phyloP scores from a whole-genome alignment of 805 yeast species.

The Ogataea degrootiae region DNA sequence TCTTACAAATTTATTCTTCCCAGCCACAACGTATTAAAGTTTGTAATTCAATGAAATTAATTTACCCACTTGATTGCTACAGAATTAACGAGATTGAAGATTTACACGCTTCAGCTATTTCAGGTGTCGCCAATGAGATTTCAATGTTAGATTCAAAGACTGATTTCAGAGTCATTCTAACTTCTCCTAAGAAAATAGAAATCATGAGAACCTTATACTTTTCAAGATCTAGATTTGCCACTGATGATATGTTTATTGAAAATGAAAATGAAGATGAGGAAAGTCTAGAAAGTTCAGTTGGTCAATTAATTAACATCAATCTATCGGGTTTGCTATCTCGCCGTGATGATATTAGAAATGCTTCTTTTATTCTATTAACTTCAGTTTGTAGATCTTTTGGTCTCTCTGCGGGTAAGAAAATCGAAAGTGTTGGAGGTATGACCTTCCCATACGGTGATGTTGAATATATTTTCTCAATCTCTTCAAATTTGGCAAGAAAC shows the following conservation, averaged over 20 bases:
- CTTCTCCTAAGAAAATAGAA: slow-evolving; percentile 51
- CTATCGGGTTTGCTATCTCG: slow-evolving; percentile 65
- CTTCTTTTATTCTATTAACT: slow-evolving; percentile 60
- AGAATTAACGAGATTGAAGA: slow-evolving; percentile 36
- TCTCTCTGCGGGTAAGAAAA: slow-evolving; percentile 53
- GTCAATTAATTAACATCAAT: slow-evolving; percentile 58
- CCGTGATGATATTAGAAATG: slow-evolving; percentile 52
- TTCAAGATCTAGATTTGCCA: slow-evolving; percentile 47
- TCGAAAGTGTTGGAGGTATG: slow-evolving; percentile 52
- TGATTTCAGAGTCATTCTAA: slow-evolving; percentile 35
- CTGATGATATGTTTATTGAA: slow-evolving; percentile 18
- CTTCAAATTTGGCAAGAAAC: slow-evolving; percentile 49
- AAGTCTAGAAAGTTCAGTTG: slow-evolving; percentile 37
- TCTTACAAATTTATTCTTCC: slow-evolving; percentile 50
- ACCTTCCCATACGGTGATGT: slow-evolving; percentile 66
- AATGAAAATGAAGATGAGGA: slow-evolving; percentile 33
- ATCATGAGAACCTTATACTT: slow-evolving; percentile 68
- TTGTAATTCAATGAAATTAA: slow-evolving; percentile 30
- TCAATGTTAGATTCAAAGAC: slow-evolving; percentile 35
- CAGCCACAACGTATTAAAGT: slow-evolving; percentile 39
- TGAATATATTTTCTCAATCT: slow-evolving; percentile 53
- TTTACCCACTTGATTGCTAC: slow-evolving; percentile 40
- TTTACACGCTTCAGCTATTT: slow-evolving; percentile 36
- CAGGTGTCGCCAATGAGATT: slow-evolving; percentile 48
- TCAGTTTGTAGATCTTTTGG: slow-evolving; percentile 57